Evolutionary conservation across 2,329 filamentous ascomycete genomes (phyloP).

Genomic region (Xylariaceae sp.): DNA sequence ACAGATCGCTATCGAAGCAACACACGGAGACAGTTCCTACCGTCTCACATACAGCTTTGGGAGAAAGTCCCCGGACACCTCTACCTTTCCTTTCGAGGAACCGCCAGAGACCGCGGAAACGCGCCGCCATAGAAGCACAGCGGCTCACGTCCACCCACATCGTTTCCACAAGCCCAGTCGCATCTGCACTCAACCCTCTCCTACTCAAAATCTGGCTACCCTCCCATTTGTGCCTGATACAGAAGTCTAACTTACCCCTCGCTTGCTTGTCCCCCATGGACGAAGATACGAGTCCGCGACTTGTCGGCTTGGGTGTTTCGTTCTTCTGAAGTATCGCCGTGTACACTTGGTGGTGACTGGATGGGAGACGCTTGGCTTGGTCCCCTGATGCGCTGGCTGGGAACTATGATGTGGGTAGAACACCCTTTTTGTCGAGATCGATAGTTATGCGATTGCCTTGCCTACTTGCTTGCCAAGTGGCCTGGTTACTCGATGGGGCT

Average conservation of each 20-base stretch:
- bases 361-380: conserved; percentile 22
- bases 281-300: conserved; percentile 84
- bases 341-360: conserved; percentile 17
- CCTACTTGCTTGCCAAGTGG: conserved; percentile 26
- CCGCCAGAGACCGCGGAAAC: conserved; percentile 73
- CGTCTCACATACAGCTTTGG: conserved; percentile 69
- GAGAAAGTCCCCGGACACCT: conserved; percentile 99
- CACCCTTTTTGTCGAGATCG: conserved; percentile 78
- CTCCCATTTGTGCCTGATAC: conserved; percentile 13
- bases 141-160: conserved; percentile 65
- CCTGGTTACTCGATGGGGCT: conserved; percentile 99
- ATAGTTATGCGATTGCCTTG: conserved; percentile 98
- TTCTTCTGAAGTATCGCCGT: conserved; percentile 14
- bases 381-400: conserved; percentile 32
- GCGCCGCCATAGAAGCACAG: conserved; percentile 99
- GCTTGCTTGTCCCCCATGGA: conserved; percentile 56
- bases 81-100: conserved; percentile 24
- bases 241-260: conserved; percentile 19
- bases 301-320: conserved; percentile 29
- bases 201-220: conserved; percentile 22
- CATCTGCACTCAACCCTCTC: conserved; percentile 35
- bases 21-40: conserved; percentile 69
- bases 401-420: conserved; percentile 50
- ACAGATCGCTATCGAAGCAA: conserved; percentile 99
- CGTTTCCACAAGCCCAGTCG: conserved; percentile 38